A percentile compares a stretch with the other conserved stretches of the same genome.
Conservation (phyloP, 352 stramenopile species). For the Pythium periplocum region DNA sequence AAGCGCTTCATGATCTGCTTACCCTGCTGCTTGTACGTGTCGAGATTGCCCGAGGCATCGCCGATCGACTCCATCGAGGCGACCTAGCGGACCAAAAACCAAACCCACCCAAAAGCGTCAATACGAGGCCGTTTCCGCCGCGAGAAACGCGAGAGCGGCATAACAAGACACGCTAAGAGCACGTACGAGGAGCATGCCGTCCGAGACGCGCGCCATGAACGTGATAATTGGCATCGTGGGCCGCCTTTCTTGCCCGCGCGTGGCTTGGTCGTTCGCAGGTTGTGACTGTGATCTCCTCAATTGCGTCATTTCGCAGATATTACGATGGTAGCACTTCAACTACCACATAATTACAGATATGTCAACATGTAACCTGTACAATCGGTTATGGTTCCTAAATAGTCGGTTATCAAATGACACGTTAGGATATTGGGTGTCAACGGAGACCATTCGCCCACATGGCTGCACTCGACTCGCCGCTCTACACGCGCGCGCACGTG, state of each 20-base stretch:
- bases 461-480: constrained; percentile 8
- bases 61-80: constrained; percentile 91
- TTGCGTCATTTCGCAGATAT: too few relatives aligned
- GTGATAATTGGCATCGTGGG: constrained; percentile 91
- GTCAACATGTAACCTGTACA: too few relatives aligned
- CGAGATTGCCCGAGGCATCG: constrained; percentile 73
- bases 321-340: too few relatives aligned
- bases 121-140: neutral
- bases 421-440: too few relatives aligned
- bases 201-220: constrained; percentile 91
- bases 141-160: neutral
- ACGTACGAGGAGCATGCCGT: constrained; percentile 90
- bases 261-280: too few relatives aligned
- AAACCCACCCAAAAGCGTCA: neutral
- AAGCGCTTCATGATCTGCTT: constrained; percentile 94
- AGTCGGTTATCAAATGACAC: too few relatives aligned
- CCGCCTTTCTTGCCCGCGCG: neutral
- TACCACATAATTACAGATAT: too few relatives aligned
- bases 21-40: constrained; percentile 89
- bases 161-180: neutral
- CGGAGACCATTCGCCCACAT: too few relatives aligned
- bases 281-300: too few relatives aligned
- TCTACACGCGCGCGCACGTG: constrained; percentile 63
- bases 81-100: constrained; percentile 43
- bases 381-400: too few relatives aligned